Percentiles rank a stretch among this genome's conserved stretches.
These are phyloP conservation scores for Narthecium ossifragum DNA, from an alignment of 106 monocot genomes.

Conservation along the genomic window DNA sequence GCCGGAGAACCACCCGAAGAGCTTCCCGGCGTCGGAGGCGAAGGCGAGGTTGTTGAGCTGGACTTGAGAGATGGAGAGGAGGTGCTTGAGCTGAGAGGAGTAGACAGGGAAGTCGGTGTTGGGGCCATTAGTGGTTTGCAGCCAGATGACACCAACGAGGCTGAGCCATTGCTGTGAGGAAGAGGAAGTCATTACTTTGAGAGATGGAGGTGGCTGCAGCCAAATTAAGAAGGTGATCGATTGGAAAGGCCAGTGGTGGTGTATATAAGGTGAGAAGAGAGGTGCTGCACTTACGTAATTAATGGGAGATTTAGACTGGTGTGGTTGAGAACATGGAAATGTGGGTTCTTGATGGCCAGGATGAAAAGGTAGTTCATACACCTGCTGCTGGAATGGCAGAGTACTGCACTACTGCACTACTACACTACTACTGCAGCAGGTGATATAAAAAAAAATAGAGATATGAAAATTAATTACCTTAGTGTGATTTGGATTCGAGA, in stretches of 20 bases:
- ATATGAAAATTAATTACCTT: too few relatives aligned
- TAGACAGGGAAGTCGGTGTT: constrained; percentile 80
- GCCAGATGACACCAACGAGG: constrained; percentile 68
- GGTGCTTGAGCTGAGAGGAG: constrained; percentile 69
- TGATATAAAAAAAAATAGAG: too few relatives aligned
- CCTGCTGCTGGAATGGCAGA: too few relatives aligned
- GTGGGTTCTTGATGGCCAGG: constrained; percentile 30
- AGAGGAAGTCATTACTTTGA: constrained; percentile 16
- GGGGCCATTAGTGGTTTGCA: constrained; percentile 58
- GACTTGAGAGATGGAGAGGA: constrained; percentile 68
- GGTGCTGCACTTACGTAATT: background rate
- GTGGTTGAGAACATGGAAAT: constrained; percentile 14
- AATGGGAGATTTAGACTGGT: constrained; percentile 1
- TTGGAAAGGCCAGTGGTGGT: background rate
- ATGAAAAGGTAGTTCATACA: too few relatives aligned
- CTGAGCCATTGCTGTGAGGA: constrained; percentile 53
- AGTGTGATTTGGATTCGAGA: too few relatives aligned
- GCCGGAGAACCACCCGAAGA: constrained; percentile 68
- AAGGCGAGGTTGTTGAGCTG: constrained; percentile 77
- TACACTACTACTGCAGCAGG: too few relatives aligned
- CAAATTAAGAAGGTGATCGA: too few relatives aligned
- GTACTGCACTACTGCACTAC: too few relatives aligned
- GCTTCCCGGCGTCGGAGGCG: constrained; percentile 78
- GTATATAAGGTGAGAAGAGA: constrained; percentile 8
- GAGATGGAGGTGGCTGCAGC: too few relatives aligned